These are phyloP conservation scores for Biscogniauxia sp. DNA, from an alignment of 2,329 filamentous ascomycete genomes.

Conservation along the genomic window DNA sequence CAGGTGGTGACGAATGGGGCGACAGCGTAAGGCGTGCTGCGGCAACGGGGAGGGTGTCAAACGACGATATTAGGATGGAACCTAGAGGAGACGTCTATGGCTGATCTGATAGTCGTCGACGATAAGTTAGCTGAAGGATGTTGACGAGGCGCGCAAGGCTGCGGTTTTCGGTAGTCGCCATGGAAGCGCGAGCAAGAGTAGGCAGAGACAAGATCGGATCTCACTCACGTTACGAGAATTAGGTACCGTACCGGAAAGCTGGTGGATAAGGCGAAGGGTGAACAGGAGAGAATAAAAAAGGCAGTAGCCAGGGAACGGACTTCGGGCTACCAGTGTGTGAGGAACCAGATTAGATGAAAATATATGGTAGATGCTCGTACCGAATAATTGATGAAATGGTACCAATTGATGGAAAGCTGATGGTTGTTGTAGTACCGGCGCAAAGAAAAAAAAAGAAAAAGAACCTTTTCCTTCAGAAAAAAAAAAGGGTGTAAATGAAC, in stretches of 20 bases:
- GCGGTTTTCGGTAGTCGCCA: constrained; percentile 26
- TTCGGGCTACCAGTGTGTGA: background rate
- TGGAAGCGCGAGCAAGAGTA: constrained; percentile 24
- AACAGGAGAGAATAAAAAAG: constrained; percentile 11
- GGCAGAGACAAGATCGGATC: constrained; percentile 16
- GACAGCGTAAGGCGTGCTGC: background rate
- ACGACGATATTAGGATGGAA: constrained; percentile 18
- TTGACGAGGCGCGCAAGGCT: constrained; percentile 23
- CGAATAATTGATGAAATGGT: background rate
- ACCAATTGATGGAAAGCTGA: background rate
- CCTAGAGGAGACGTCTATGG: constrained; percentile 17
- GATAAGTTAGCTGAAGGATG: constrained; percentile 26
- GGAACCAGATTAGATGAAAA: background rate
- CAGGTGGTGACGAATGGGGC: background rate
- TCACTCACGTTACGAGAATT: constrained; percentile 29
- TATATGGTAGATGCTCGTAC: background rate
- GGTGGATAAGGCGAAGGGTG: constrained; percentile 10
- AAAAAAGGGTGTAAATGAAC: constrained; percentile 15
- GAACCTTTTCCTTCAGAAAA: background rate
- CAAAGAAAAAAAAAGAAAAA: background rate
- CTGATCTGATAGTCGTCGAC: constrained; percentile 15
- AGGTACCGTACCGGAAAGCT: background rate
- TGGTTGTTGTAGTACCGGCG: background rate
- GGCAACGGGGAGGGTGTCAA: background rate
- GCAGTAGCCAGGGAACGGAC: constrained; percentile 4